Evolutionary conservation across 176 grass and related monocot species (phyloP), one percentile per base, ranked within the genome.

Genomic region (Raddia distichophylla): DNA sequence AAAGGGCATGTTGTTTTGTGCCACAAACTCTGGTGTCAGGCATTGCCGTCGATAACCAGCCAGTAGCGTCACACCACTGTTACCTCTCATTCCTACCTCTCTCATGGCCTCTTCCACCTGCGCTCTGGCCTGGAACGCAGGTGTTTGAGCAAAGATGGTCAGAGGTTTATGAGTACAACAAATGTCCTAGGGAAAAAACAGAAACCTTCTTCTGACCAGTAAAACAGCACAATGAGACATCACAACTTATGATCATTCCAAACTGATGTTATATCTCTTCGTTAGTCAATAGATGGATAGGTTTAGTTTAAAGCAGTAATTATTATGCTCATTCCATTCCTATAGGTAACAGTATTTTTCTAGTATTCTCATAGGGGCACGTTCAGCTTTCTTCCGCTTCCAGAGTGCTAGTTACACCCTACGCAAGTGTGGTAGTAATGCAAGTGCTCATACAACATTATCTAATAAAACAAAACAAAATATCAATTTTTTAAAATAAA

Each of bases 391-490:
- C 13, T 66, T 66, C 27, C 3, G 37, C 33, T 42, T 13, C 27
- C 13, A 6, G 33, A 12, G 12, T 35, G 22, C 27, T 27, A 35
- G 61, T 51, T 14, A 51, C 50, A 52, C 10, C 13, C 50, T 13
- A 52, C 13, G 50, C 50, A 52, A 20, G 27, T 35, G 58, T 63
- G 16, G 18, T 73, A 34, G 32, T 19, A 20, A 69, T 27, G 27
- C 68, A 73, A 60, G 52, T 82, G 32, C 44, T 73, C 45, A 42
- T 62, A 53, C 12, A 64, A 19, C 5, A 83, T 19, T 45, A 56
- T 16, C 10, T 1, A 22, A 14, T 48, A 77, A 59, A 45, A 18
- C 9, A 69, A 63, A 47, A 37, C 3, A 35, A 67, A 53, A 66
- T 45, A n/a, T 7, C 9, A 49, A 46, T 60, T 64, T 73, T 54